Evolutionary conservation across 306 rosid genomes (phyloP).

Genomic region (Inga oerstediana): DNA sequence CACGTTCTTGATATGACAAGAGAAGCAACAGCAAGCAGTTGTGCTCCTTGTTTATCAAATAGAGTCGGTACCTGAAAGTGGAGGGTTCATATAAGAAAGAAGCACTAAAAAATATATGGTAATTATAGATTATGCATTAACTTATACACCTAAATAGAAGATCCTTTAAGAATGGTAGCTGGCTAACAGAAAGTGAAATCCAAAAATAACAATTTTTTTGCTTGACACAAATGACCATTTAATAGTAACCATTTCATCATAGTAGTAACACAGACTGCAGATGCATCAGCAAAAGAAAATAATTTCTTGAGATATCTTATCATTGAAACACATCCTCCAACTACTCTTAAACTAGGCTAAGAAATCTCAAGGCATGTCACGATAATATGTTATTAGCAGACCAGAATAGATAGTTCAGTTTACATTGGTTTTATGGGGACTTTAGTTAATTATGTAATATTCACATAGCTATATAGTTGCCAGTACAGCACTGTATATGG

Average conservation of each 20-base stretch:
- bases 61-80: slow-evolving; percentile 78
- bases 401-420: not conserved
- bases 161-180: slow-evolving; percentile 3
- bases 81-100: slow-evolving; percentile 22
- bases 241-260: slow-evolving; percentile 5
- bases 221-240: not conserved
- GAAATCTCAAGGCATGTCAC: not conserved
- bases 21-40: slow-evolving; percentile 86
- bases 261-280: not conserved
- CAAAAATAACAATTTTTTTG: not conserved
- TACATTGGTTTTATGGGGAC: not conserved
- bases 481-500: not conserved
- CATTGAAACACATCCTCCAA: not conserved
- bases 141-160: not conserved
- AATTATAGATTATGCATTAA: slow-evolving; percentile 1
- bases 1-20: slow-evolving; percentile 94
- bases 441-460: not conserved
- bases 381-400: not conserved
- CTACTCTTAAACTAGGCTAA: not conserved
- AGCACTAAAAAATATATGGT: not conserved
- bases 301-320: not conserved
- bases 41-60: slow-evolving; percentile 96
- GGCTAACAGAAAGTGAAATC: not conserved
- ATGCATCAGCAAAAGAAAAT: not conserved
- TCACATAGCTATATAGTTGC: not conserved